Base-by-base conservation (phyloP, 163 green algal species). In the Prototheca stagnorum region DNA sequence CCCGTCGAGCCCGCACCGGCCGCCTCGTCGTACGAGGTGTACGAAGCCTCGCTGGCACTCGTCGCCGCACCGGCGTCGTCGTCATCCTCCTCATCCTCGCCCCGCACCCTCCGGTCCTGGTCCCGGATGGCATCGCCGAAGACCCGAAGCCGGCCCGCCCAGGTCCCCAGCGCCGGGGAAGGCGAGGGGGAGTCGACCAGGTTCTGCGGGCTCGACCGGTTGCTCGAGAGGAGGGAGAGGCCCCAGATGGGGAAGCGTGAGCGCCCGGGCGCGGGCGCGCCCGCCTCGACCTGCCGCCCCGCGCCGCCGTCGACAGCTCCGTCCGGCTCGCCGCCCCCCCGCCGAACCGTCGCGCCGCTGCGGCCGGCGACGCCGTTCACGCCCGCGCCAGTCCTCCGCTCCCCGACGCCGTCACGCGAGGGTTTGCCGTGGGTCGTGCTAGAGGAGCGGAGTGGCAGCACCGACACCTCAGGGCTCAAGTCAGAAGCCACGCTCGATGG, bases 91-190 rank as follows among this genome's bases (percentile, higher is more conserved):
- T 57, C 49, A 2, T 54, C 29, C 34, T 44, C 33, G 7, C 47
- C 39, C 23, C 55, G 17, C 16, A 41, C 26, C 3, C n/a, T n/a
- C n/a, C n/a, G n/a, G n/a, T n/a, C n/a, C n/a, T n/a, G n/a, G n/a
- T n/a, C n/a, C n/a, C n/a, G n/a, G n/a, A n/a, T n/a, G n/a, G n/a
- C n/a, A n/a, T 53, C 35, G 1, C 36, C 9, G 25, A 61, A 69
- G 12, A 70, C 26, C 2, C 49, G 35, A 19, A 64, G 54, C 26
- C 61, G 47, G 14, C 35, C 34, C 5, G 54, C 61, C 61, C 61
- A 70, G 5, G 61, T 70, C 16, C 61, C 61, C 14, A 64, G 34
- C 27, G 17, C 31, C 19, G n/a, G 22, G 40, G 11, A 9, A 6
- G 40, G 40, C 17, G 40, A 31, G 8, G 16, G 8, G 40, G 15